These are phyloP conservation scores for Eucalyptus rudis DNA, from an alignment of 345 rosid genomes.

Conservation along the genomic window DNA sequence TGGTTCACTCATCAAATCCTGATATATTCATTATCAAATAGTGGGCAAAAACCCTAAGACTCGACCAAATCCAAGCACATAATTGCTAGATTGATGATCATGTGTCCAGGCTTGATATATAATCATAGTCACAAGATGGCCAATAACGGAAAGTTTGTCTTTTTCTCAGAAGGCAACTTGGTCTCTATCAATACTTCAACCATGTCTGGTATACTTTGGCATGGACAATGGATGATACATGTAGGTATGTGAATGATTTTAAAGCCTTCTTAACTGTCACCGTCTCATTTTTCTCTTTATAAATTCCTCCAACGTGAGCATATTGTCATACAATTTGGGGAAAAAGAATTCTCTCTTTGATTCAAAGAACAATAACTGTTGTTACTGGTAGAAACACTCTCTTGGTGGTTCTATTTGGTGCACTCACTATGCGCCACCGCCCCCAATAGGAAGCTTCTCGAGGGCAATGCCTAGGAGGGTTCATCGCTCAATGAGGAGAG, in stretches of 20 bases:
- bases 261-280: background rate
- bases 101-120: background rate
- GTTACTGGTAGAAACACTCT: background rate
- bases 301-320: background rate
- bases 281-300: background rate
- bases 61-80: background rate
- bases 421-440: slow-evolving; percentile 10
- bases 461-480: background rate
- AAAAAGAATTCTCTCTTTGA: background rate
- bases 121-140: background rate
- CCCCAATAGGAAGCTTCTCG: slow-evolving; percentile 21
- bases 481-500: background rate
- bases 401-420: background rate
- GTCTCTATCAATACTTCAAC: background rate
- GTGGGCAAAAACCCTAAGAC: background rate
- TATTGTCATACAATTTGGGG: background rate
- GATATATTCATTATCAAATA: background rate
- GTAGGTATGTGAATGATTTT: background rate
- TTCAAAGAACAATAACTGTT: background rate
- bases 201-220: background rate
- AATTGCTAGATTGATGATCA: background rate
- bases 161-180: background rate
- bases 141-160: background rate
- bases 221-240: background rate
- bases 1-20: background rate